Conservation (phyloP, 2,329 filamentous ascomycete species). For the Chalaropsis ovoidea region DNA sequence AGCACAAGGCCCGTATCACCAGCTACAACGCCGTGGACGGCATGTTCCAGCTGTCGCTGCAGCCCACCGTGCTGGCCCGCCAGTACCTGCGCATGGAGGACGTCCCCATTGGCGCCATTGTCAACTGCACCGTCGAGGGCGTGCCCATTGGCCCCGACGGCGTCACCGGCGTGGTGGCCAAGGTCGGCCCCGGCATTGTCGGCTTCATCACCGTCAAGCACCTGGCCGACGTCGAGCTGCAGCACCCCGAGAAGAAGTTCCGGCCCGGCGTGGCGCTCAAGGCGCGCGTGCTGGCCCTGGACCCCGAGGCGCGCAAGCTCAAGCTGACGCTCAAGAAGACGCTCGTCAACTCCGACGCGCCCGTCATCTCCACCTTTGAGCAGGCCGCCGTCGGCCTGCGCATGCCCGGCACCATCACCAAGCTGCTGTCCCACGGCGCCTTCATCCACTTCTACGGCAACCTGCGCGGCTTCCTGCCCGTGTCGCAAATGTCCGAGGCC, state of each 20-base stretch:
- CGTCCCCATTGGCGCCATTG: conserved; percentile 66
- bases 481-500: conserved; percentile 96
- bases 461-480: conserved; percentile 76
- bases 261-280: conserved; percentile 76
- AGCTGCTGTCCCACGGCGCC: conserved; percentile 66
- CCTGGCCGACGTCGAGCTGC: conserved; percentile 74
- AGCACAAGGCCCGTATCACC: conserved; percentile 70
- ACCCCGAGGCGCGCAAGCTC: conserved; percentile 65
- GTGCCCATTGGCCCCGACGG: conserved; percentile 69
- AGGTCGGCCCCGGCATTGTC: conserved; percentile 73
- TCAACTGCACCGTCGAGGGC: conserved; percentile 77
- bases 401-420: conserved; percentile 77
- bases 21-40: conserved; percentile 83
- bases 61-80: conserved; percentile 73
- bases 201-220: conserved; percentile 85
- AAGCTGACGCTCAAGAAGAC: conserved; percentile 90
- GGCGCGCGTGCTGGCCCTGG: conserved; percentile 71
- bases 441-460: conserved; percentile 85
- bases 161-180: conserved; percentile 69
- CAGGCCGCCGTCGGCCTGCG: conserved; percentile 64
- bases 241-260: conserved; percentile 95
- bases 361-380: conserved; percentile 69
- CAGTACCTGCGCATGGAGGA: conserved; percentile 88
- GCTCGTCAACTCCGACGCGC: conserved; percentile 75
- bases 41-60: conserved; percentile 72